A percentile compares a stretch with the other conserved stretches of the same genome.
phyloP scores from a whole-genome alignment of 2,329 filamentous ascomycete species.

The Colletotrichum magnum region DNA sequence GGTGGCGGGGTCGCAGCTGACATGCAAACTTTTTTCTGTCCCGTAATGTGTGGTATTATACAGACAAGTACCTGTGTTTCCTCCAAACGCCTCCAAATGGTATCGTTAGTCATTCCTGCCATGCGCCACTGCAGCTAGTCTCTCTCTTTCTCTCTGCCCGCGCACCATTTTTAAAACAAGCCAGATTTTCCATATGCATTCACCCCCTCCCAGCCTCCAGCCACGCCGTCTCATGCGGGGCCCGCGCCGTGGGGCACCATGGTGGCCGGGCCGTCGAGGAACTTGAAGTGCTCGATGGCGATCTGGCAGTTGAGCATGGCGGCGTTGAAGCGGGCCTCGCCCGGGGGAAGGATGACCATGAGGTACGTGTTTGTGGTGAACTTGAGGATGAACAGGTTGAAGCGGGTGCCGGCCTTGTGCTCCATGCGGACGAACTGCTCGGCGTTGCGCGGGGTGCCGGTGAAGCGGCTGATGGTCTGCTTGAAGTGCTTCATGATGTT shows the following conservation, averaged over 20 bases:
- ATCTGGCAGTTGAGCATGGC: conserved; percentile 92
- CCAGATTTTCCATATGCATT: neutral
- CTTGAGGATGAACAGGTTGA: conserved; percentile 94
- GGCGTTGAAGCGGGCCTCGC: conserved; percentile 91
- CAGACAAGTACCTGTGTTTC: conserved; percentile 6
- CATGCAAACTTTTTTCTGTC: neutral
- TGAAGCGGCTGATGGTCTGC: conserved; percentile 83
- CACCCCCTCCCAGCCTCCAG: neutral
- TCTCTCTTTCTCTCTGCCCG: neutral
- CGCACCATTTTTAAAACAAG: conserved; percentile 1
- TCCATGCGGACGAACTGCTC: conserved; percentile 87
- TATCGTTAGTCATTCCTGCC: conserved; percentile 41
- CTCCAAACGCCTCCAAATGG: conserved; percentile 34
- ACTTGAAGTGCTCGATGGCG: conserved; percentile 84
- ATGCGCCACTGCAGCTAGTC: conserved; percentile 26
- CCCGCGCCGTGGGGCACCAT: conserved; percentile 40
- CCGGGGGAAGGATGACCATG: conserved; percentile 90
- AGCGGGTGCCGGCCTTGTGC: conserved; percentile 81
- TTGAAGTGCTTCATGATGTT: conserved; percentile 99
- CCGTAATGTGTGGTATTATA: neutral
- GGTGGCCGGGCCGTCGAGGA: conserved; percentile 66
- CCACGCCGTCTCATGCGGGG: neutral
- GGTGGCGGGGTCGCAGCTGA: neutral
- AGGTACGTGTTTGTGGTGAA: conserved; percentile 99
- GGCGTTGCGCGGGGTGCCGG: conserved; percentile 83